A percentile compares a stretch with the other conserved stretches of the same genome.
These are phyloP conservation scores for Xylaria sp. DNA, from an alignment of 2,329 filamentous ascomycete genomes.

Conservation along the genomic window DNA sequence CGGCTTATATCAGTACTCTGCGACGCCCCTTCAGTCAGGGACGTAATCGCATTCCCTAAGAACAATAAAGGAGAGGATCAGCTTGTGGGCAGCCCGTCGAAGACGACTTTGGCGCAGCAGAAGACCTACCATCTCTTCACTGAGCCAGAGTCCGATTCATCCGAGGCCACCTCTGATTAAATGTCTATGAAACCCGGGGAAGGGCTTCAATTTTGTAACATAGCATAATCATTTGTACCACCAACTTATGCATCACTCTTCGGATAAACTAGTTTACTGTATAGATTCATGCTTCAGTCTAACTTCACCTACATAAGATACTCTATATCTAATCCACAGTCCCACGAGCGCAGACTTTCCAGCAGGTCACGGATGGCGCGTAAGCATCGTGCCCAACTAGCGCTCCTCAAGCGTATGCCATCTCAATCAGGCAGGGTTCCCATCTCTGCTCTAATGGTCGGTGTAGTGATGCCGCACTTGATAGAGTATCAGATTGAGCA, in stretches of 20 bases:
- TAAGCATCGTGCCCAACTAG: too few species aligned
- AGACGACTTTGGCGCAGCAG: conserved; percentile 41
- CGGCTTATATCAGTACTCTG: conserved; percentile 83
- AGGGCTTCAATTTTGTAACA: conserved; percentile 1
- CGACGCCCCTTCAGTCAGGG: conserved; percentile 79
- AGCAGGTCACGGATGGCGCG: too few species aligned
- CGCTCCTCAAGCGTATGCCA: too few species aligned
- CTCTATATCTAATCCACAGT: background rate
- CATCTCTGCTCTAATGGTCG: too few species aligned
- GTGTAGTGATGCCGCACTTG: too few species aligned
- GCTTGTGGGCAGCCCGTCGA: conserved; percentile 78
- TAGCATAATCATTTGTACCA: conserved; percentile 13
- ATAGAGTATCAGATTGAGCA: too few species aligned
- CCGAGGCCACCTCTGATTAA: background rate
- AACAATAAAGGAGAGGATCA: conserved; percentile 88
- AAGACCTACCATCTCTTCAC: conserved; percentile 43
- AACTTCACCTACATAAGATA: background rate
- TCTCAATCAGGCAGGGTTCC: too few species aligned
- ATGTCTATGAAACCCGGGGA: too few species aligned
- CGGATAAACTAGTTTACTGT: too few species aligned
- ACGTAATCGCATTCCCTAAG: conserved; percentile 98
- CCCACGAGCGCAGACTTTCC: background rate
- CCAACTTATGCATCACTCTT: background rate
- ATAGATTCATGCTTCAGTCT: background rate
- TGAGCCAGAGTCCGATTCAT: background rate